Base-by-base conservation (phyloP, 352 stramenopile species). In the Pythium plurisporium region DNA sequence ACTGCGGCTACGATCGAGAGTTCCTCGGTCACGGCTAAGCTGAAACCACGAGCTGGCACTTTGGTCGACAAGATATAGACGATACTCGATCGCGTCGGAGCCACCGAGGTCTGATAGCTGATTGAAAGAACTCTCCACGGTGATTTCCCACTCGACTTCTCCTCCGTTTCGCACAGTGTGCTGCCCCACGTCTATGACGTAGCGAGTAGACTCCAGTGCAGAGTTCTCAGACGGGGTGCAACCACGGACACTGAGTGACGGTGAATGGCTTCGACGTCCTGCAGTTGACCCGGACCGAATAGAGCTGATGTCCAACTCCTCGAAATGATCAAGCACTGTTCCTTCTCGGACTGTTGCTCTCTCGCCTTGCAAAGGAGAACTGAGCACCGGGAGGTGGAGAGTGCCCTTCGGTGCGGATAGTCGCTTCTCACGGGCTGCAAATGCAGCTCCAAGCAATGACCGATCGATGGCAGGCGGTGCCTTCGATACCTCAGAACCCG, bases 61-160 rank as follows among this genome's bases (percentile, higher is more conserved):
- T 31, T 80, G 72, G 38, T 95, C 84, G 4, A 89, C 81, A 10
- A 90, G 66, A 52, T 76, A 74, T 17, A 95, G 52, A 25, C 79
- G 84, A 55, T 93, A 95, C 20, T 94, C 83, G 2, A 94, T 73
- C 4, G 74, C 69, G 34, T 92, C 79, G 31, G 76, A 62, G 11
- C 63, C 51, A n/a, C 45, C 45, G 31, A 53, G 52, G 30, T 50
- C 57, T 30, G 56, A 65, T 20, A 27, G 29, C 27, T 70, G 54
- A 37, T 64, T 84, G 50, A 84, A 89, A n/a, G 86, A 55, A 42
- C 80, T 86, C 62, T 95, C 83, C 19, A 95, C 73, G 1, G 86
- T 94, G 52, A 95, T 92, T 44, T 95, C 86, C 86, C 86, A 95
- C 55, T 95, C 86, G 19, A 95, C 78, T 65, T 93, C 84, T 56